A percentile compares a stretch with the other conserved stretches of the same genome.
phyloP scores from a whole-genome alignment of 257 asterid species.

The Rubia yunnanensis region DNA sequence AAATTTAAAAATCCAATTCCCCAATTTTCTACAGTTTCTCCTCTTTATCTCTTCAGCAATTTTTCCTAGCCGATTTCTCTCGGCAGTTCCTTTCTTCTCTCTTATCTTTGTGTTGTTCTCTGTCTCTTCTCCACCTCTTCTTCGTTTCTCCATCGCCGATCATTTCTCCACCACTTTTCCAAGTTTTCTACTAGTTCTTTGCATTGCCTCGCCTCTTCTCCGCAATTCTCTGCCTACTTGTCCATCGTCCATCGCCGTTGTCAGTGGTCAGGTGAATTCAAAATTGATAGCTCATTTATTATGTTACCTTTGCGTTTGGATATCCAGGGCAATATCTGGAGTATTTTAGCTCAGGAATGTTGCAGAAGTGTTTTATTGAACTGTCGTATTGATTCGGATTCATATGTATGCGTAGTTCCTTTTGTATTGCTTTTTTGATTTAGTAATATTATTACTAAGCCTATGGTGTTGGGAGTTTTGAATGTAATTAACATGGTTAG shows the following conservation, averaged over 20 bases:
- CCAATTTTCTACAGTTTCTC: too few relatives aligned
- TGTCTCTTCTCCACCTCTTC: too few relatives aligned
- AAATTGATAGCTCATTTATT: conserved; percentile 5
- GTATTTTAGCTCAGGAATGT: not conserved
- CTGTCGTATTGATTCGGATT: not conserved
- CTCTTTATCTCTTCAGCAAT: too few relatives aligned
- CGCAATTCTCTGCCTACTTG: conserved; percentile 83
- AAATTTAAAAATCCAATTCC: too few relatives aligned
- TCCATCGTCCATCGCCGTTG: conserved; percentile 87
- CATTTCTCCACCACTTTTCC: too few relatives aligned
- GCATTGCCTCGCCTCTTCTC: too few relatives aligned
- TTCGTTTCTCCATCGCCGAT: too few relatives aligned
- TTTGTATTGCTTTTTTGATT: not conserved
- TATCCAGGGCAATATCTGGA: not conserved
- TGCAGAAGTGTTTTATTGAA: not conserved
- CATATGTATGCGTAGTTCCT: conserved; percentile 2
- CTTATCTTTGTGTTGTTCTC: too few relatives aligned
- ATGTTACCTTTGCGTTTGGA: not conserved
- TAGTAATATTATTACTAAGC: not conserved
- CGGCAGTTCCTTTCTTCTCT: too few relatives aligned
- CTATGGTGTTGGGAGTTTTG: not conserved
- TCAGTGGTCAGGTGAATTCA: conserved; percentile 79
- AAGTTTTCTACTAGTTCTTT: too few relatives aligned
- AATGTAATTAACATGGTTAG: not conserved
- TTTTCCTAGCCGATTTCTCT: too few relatives aligned